These are phyloP conservation scores for Exophiala sp. DNA, from an alignment of 2,329 filamentous ascomycete genomes.

Conservation along the genomic window DNA sequence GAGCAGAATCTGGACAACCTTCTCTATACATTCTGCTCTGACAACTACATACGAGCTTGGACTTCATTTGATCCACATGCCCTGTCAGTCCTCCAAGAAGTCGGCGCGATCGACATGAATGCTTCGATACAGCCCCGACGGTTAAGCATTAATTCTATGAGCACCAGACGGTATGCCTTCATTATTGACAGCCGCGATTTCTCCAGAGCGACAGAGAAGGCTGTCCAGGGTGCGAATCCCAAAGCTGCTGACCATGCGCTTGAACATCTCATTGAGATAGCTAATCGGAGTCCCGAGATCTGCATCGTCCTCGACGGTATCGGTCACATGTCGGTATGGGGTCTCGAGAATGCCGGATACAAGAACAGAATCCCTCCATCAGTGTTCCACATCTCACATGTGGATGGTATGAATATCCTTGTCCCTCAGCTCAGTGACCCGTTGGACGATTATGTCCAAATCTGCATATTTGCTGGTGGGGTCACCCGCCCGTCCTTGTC, in stretches of 20 bases:
- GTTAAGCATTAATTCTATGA: slow-evolving; percentile 36
- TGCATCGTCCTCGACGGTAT: slow-evolving; percentile 77
- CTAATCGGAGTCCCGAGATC: slow-evolving; percentile 78
- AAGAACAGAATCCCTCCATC: slow-evolving; percentile 60
- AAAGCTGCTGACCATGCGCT: slow-evolving; percentile 65
- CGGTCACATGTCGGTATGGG: slow-evolving; percentile 87
- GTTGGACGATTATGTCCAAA: slow-evolving; percentile 56
- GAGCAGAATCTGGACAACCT: slow-evolving; percentile 80
- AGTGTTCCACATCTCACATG: slow-evolving; percentile 80
- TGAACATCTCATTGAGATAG: slow-evolving; percentile 77
- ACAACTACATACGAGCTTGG: slow-evolving; percentile 79
- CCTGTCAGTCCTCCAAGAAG: slow-evolving; percentile 67
- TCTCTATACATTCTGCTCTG: slow-evolving; percentile 80
- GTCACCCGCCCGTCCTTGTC: slow-evolving; percentile 59
- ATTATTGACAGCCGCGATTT: slow-evolving; percentile 80
- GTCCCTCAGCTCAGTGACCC: slow-evolving; percentile 32
- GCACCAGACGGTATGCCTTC: slow-evolving; percentile 61
- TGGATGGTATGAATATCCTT: slow-evolving; percentile 52
- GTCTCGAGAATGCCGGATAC: slow-evolving; percentile 75
- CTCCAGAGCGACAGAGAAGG: slow-evolving; percentile 66
- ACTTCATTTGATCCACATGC: slow-evolving; percentile 66
- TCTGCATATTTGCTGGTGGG: slow-evolving; percentile 65
- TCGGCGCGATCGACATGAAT: slow-evolving; percentile 71
- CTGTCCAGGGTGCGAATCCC: slow-evolving; percentile 57
- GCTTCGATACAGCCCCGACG: slow-evolving; percentile 59